Evolutionary conservation across 129 eudicot genomes (phyloP), one percentile per base, ranked within the genome.

Genomic region (Erigeron canadensis): DNA sequence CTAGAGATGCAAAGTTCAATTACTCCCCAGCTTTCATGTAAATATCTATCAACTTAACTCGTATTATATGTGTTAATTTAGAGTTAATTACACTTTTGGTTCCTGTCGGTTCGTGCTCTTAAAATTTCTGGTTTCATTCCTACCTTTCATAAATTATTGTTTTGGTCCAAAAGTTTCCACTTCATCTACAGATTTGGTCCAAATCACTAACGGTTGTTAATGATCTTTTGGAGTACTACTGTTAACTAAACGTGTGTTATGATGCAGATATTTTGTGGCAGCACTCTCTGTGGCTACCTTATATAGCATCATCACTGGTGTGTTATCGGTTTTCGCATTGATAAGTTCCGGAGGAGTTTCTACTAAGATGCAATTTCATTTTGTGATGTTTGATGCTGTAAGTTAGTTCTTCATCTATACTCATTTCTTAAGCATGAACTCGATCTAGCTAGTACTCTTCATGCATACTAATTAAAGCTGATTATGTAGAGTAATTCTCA

Each of bases 221-320:
- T n/a, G 15, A 34, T 13, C 0, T 11, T 61, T 40, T 5, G 40
- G n/a, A 34, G 19, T 37, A 5, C 7, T 63, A n/a, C n/a, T 63
- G 7, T 40, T 39, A 13, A 63, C 12, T n/a, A 10, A 10, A 15
- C 16, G 0, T 58, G 28, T 10, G 64, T 39, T 60, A 5, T 60
- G 7, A 51, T 79, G 87, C 89, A 92, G 98, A 86, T 89, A 86
- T 86, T 85, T 86, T 28, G 77, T 86, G n/a, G 85, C 80, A 66
- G 91, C 98, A 46, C 84, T 86, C 67, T 81, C 91, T 0, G 81
- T 82, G 43, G 81, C 89, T 8, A 75, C 81, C 18, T 76, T 92
- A 5, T 89, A 92, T 77, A 83, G 91, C 77, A 66, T 89, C 76
- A 72, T 92, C 53, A 81, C 91, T 10, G 65, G 80, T 21, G 22